phyloP scores from a whole-genome alignment of 495 filamentous ascomycete genomes.

The Bathelium albidoporum region DNA sequence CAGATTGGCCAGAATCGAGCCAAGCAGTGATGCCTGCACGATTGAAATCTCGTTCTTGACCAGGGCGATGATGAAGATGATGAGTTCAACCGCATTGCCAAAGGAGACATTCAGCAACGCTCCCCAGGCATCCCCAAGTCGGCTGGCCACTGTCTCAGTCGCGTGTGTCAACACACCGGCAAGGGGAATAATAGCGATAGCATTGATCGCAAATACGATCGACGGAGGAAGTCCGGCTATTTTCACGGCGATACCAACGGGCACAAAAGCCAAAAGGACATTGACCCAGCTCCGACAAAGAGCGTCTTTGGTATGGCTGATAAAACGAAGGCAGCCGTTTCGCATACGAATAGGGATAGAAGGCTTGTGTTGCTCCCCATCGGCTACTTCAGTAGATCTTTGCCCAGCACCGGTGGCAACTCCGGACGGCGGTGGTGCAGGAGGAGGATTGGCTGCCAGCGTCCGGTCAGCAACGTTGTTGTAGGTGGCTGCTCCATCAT shows the following conservation, averaged over 20 bases:
- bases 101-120: constrained; percentile 81
- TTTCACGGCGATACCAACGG: constrained; percentile 60
- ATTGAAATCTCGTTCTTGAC: constrained; percentile 75
- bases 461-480: constrained; percentile 29
- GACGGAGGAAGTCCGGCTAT: constrained; percentile 32
- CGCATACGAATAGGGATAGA: constrained; percentile 14
- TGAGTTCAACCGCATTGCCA: constrained; percentile 82
- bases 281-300: constrained; percentile 67
- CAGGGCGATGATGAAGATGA: constrained; percentile 71
- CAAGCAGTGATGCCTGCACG: constrained; percentile 79
- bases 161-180: constrained; percentile 70
- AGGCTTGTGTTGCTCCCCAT: constrained; percentile 30
- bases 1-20: constrained; percentile 79
- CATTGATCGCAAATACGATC: constrained; percentile 67
- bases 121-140: constrained; percentile 69
- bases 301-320: constrained; percentile 41
- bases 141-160: constrained; percentile 69
- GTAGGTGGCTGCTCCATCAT: constrained; percentile 22
- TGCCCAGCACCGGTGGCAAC: constrained; percentile 37
- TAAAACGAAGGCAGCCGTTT: constrained; percentile 40
- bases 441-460: constrained; percentile 28
- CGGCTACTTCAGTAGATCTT: constrained; percentile 39
- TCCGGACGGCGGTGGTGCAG: constrained; percentile 42
- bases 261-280: constrained; percentile 67
- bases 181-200: constrained; percentile 72